Evolutionary conservation across 306 rosid species (phyloP).

Genomic region (Citrullus mucosospermus): DNA sequence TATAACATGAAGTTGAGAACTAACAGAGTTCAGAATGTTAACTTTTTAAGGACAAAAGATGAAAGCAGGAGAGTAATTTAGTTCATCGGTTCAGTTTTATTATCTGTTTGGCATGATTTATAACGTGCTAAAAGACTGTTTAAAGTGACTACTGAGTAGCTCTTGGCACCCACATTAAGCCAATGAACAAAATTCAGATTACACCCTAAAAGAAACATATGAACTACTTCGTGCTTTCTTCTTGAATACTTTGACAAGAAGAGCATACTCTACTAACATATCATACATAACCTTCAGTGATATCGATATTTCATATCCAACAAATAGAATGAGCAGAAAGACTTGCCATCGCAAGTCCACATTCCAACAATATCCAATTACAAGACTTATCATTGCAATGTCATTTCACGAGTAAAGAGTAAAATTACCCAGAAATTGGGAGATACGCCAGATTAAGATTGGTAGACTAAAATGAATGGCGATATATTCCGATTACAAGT

Average conservation of each 20-base stretch:
- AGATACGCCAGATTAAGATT: background rate
- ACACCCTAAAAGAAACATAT: background rate
- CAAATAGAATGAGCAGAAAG: background rate
- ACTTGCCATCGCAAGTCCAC: background rate
- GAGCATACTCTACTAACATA: background rate
- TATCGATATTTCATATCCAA: background rate
- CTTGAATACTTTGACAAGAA: background rate
- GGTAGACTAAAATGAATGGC: background rate
- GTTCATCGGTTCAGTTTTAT: background rate
- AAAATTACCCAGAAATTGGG: background rate
- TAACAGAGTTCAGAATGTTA: background rate
- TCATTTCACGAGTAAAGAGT: background rate
- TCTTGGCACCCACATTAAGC: background rate
- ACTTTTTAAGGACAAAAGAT: background rate
- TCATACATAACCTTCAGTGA: background rate
- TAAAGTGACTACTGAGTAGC: background rate
- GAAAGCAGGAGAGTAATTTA: background rate
- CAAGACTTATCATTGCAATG: background rate
- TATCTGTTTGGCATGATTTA: background rate
- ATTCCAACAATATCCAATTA: background rate
- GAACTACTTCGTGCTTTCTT: background rate
- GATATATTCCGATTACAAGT: too few species aligned
- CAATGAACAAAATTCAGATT: background rate
- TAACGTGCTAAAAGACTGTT: too few species aligned
- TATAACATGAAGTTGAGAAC: background rate